Percentiles rank a stretch among this genome's conserved stretches.
phyloP scores from a whole-genome alignment of 495 filamentous ascomycete genomes.

The Penicillium steckii region DNA sequence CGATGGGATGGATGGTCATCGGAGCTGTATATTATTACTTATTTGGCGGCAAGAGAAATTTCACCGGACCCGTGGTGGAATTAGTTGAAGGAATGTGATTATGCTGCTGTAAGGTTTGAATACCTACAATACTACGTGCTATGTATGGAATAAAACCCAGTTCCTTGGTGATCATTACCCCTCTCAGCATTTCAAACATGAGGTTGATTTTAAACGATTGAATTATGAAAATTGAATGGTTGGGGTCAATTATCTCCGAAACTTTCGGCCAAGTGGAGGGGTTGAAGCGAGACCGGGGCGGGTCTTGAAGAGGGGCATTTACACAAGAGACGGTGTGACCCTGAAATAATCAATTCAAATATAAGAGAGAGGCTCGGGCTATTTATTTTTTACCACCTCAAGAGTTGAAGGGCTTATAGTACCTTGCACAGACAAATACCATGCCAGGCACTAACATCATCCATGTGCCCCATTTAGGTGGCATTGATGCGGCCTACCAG shows the following conservation, averaged over 20 bases:
- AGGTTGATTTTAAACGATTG: no score
- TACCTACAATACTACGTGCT: background rate
- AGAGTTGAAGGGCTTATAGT: no score
- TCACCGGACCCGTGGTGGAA: slow-evolving; percentile 18
- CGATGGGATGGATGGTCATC: slow-evolving; percentile 21
- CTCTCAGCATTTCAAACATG: no score
- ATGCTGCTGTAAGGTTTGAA: background rate
- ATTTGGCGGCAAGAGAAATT: slow-evolving; percentile 13
- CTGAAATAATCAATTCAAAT: no score
- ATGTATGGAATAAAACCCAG: background rate
- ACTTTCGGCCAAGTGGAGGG: background rate
- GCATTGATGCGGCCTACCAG: slow-evolving; percentile 32
- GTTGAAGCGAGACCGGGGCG: background rate
- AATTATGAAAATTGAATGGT: background rate
- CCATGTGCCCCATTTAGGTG: slow-evolving; percentile 37
- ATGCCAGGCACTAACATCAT: slow-evolving; percentile 19
- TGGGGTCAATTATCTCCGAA: background rate
- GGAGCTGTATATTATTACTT: slow-evolving; percentile 23
- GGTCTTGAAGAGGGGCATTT: background rate
- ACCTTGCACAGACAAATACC: background rate
- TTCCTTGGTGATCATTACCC: background rate
- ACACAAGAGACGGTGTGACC: no score
- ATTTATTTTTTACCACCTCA: no score
- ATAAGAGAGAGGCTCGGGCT: no score
- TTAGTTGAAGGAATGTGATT: slow-evolving; percentile 16